phyloP scores from a whole-genome alignment of 805 yeast species.

The Wickerhamiella dianesei region DNA sequence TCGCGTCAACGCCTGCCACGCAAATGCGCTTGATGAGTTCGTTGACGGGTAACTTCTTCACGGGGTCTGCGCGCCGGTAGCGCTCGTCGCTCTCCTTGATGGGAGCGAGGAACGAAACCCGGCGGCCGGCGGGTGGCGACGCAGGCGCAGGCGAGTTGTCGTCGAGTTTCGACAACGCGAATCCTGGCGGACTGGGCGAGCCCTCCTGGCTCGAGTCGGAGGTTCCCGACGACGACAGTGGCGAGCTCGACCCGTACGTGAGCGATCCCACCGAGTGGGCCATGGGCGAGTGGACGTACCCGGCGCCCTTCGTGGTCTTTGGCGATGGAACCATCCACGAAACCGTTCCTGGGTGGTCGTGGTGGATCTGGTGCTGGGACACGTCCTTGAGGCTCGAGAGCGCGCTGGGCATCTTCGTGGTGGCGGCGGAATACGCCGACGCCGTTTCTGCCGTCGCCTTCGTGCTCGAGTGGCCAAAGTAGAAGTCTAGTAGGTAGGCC shows the following conservation, averaged over 20 bases:
- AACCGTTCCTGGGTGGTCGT: neutral
- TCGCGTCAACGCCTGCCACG: conserved; percentile 16
- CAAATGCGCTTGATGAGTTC: conserved; percentile 19
- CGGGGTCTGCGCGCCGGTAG: conserved; percentile 4
- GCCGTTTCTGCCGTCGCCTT: neutral
- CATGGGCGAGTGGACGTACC: neutral
- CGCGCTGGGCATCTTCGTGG: conserved; percentile 6
- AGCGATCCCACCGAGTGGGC: neutral
- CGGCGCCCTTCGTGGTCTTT: neutral
- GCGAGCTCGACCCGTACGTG: neutral
- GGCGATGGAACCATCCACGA: neutral
- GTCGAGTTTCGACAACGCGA: neutral
- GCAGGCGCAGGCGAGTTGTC: conserved; percentile 1
- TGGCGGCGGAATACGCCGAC: neutral
- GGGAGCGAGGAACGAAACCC: neutral
- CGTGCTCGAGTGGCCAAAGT: neutral
- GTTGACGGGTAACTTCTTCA: conserved; percentile 13
- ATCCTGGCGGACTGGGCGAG: neutral
- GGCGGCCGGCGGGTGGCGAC: conserved; percentile 2
- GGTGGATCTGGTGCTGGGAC: conserved; percentile 1
- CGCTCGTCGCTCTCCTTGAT: neutral
- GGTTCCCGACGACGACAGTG: neutral
- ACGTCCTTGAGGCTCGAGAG: conserved; percentile 12
- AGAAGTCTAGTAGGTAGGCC: neutral
- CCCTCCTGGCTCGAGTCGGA: neutral